Percentiles rank a stretch among this genome's conserved stretches.
phyloP scores from a whole-genome alignment of 129 eudicot species.

The Centrapalus pauciflorus region DNA sequence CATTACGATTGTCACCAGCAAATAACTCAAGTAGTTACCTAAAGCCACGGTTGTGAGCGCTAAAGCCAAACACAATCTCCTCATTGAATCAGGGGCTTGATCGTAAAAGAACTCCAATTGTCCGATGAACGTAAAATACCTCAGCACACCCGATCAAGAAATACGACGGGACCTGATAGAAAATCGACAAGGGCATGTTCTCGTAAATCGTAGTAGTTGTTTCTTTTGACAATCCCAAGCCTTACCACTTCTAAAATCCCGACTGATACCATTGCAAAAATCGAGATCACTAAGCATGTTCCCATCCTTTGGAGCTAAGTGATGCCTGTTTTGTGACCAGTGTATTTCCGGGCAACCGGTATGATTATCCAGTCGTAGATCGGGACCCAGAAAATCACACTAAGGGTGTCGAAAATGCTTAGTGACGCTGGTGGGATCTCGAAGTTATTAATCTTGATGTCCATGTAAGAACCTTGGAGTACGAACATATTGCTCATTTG shows the following conservation, averaged over 20 bases:
- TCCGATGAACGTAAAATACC: too few species aligned
- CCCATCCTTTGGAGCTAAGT: conserved; percentile 62
- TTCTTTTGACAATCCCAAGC: conserved; percentile 34
- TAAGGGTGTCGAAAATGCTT: conserved; percentile 45
- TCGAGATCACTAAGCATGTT: conserved; percentile 46
- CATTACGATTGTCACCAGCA: conserved; percentile 45
- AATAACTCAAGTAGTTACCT: conserved; percentile 51
- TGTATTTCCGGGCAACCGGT: conserved; percentile 37
- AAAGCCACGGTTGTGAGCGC: conserved; percentile 45
- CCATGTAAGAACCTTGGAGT: conserved; percentile 43
- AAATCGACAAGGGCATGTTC: conserved; percentile 33
- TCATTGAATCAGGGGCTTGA: conserved; percentile 66
- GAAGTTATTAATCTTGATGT: conserved; percentile 29
- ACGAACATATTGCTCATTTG: conserved; percentile 58
- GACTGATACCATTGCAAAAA: conserved; percentile 48
- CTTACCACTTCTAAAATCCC: conserved; percentile 41
- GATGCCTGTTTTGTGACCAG: conserved; percentile 40
- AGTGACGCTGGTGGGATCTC: conserved; percentile 52
- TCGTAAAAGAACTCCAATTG: conserved; percentile 62
- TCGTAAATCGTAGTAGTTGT: conserved; percentile 18
- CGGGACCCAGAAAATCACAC: conserved; percentile 62
- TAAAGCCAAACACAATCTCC: conserved; percentile 55
- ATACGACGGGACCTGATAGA: too few species aligned
- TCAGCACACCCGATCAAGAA: too few species aligned
- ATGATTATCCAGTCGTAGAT: conserved; percentile 45